These are phyloP conservation scores for Termitomyces sp. DNA, from an alignment of 768 basidiomycete genomes.

Conservation along the genomic window DNA sequence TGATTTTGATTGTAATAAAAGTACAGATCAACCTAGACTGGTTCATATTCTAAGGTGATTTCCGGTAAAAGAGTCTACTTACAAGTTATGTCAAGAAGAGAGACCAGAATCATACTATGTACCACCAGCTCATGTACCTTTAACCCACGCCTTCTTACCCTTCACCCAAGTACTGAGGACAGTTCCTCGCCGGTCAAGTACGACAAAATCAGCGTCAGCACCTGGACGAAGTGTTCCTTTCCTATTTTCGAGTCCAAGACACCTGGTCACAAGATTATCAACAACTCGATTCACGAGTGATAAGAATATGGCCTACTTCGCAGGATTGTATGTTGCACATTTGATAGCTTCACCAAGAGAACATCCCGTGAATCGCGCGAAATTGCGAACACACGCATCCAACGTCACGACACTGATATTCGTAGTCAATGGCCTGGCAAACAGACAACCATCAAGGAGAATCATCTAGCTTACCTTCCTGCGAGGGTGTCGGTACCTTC, in stretches of 20 bases:
- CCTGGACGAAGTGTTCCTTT: slow-evolving; percentile 82
- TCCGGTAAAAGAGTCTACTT: too few relatives aligned
- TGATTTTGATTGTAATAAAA: background rate
- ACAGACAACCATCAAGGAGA: background rate
- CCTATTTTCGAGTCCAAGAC: slow-evolving; percentile 71
- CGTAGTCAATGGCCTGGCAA: background rate
- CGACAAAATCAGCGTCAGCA: slow-evolving; percentile 83
- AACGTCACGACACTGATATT: slow-evolving; percentile 67
- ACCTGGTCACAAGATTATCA: slow-evolving; percentile 34
- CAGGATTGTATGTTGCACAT: slow-evolving; percentile 84
- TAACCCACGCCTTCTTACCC: slow-evolving; percentile 69
- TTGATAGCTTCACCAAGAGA: slow-evolving; percentile 81
- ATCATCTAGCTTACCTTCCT: slow-evolving; percentile 56
- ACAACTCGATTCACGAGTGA: background rate
- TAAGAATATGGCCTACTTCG: slow-evolving; percentile 45
- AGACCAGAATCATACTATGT: background rate
- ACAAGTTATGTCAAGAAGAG: background rate
- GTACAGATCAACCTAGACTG: too few relatives aligned
- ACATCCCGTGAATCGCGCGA: slow-evolving; percentile 79
- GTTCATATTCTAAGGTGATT: background rate
- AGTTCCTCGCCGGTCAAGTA: slow-evolving; percentile 65
- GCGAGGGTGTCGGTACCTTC: slow-evolving; percentile 88
- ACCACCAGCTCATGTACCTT: slow-evolving; percentile 13
- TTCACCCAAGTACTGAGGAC: slow-evolving; percentile 75
- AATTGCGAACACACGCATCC: slow-evolving; percentile 84